Evolutionary conservation across 2,329 filamentous ascomycete species (phyloP), one percentile per base, ranked within the genome.

Genomic region (Didymellaceae sp.): DNA sequence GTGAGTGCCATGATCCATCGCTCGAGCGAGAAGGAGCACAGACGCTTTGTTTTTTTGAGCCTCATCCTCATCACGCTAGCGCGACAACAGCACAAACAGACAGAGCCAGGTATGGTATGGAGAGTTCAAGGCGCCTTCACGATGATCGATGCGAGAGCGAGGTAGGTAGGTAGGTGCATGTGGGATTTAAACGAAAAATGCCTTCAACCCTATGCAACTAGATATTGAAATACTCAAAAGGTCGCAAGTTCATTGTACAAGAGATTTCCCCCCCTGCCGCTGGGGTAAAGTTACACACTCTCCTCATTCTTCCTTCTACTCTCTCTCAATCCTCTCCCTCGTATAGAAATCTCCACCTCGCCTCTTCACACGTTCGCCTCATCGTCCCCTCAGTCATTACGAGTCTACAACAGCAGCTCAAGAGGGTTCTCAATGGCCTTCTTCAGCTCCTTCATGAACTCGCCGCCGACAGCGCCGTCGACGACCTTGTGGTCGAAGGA

Each of bases 401-500:
- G n/a, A n/a, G n/a, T 13, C 20, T 88, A 99, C 77, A 99, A 83
- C 75, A 99, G 82, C 65, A 99, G 83, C 81, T 96, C 90, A 65
- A 99, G 83, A 62, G 94, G 94, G 84, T 96, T 97, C 86, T 99
- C 94, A 54, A 99, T 81, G 44, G 91, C 90, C 84, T 92, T 93
- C 89, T 99, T 99, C 76, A 99, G 81, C 81, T 95, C 94, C 76
- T 85, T 86, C 77, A 99, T 91, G 86, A 93, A 99, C 77, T 99
- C 94, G 52, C 88, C 94, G 71, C 94, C 95, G 51, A 97, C 90
- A 31, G 92, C 94, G 59, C 94, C 94, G 74, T 99, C 94, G 10
- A 99, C 87, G 41, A 97, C 92, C 85, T 96, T 96, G 86, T 99
- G 94, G 82, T 99, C 94, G 75, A 99, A 99, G 82, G 90, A 95